phyloP scores from a whole-genome alignment of 2,329 filamentous ascomycete genomes.

The Claviceps capensis region DNA sequence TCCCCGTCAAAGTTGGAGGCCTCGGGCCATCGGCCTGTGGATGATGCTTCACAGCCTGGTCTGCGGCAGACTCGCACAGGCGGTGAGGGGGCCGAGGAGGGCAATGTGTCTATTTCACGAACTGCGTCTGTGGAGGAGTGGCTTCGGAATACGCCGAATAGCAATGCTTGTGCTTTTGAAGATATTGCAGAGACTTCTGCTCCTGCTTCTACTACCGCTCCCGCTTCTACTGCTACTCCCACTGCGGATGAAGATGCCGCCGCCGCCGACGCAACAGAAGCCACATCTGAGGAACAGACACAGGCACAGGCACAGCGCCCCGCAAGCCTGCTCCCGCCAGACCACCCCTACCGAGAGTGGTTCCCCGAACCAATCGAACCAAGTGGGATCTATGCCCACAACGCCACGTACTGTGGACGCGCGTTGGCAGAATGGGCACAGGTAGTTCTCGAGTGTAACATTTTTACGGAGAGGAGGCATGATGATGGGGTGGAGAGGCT shows the following conservation, averaged over 20 bases:
- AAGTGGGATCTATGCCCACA: slow-evolving; percentile 27
- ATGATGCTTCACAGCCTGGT: too few species aligned
- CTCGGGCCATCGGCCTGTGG: too few species aligned
- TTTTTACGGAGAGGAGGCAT: slow-evolving; percentile 62
- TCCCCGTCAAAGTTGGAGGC: too few species aligned
- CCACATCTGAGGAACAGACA: too few species aligned
- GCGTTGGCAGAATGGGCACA: slow-evolving; percentile 68
- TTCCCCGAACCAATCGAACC: slow-evolving; percentile 33
- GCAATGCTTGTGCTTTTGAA: neutral
- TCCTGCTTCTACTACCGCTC: too few species aligned
- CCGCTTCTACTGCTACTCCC: too few species aligned
- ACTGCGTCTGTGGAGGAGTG: slow-evolving; percentile 18
- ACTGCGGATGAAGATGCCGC: too few species aligned
- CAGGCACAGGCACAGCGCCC: too few species aligned
- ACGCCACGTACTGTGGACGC: slow-evolving; percentile 51
- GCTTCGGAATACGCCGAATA: slow-evolving; percentile 10
- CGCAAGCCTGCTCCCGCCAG: too few species aligned
- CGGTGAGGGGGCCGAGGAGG: neutral
- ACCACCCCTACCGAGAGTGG: slow-evolving; percentile 9
- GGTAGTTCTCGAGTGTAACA: slow-evolving; percentile 66
- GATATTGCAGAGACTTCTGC: neutral
- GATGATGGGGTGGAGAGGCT: slow-evolving; percentile 58
- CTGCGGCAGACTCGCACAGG: neutral
- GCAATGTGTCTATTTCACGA: slow-evolving; percentile 8
- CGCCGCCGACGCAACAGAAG: too few species aligned